phyloP scores from a whole-genome alignment of 1,284 basidiomycete species.

The Moesziomyces sp. region DNA sequence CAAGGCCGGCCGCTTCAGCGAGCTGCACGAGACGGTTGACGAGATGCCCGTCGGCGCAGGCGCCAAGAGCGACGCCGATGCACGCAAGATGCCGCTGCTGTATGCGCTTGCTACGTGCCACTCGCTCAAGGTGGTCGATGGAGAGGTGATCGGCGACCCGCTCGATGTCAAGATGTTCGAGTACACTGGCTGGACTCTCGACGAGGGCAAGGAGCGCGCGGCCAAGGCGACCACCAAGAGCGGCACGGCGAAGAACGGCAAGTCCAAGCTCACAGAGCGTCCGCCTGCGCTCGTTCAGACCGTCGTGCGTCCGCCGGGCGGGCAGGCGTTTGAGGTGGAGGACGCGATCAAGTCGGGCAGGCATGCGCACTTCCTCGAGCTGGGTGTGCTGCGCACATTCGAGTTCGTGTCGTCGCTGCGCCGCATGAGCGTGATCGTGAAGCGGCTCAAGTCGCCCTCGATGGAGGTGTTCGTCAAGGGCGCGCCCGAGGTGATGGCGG shows the following conservation, averaged over 20 bases:
- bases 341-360: slow-evolving; percentile 84
- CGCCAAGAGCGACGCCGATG: slow-evolving; percentile 69
- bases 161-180: slow-evolving; percentile 89
- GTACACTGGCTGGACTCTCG: slow-evolving; percentile 94
- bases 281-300: slow-evolving; percentile 94
- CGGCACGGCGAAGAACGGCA: slow-evolving; percentile 62
- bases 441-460: slow-evolving; percentile 87
- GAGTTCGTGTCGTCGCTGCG: slow-evolving; percentile 94
- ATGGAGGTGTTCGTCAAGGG: slow-evolving; percentile 99
- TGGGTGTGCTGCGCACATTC: slow-evolving; percentile 92
- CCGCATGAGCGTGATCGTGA: slow-evolving; percentile 97
- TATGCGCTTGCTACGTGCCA: slow-evolving; percentile 97
- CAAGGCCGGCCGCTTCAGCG: slow-evolving; percentile 79
- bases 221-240: slow-evolving; percentile 55
- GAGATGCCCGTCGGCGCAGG: slow-evolving; percentile 77
- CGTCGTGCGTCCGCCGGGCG: slow-evolving; percentile 93
- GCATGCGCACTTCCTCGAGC: slow-evolving; percentile 93
- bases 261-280: slow-evolving; percentile 72
- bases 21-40: slow-evolving; percentile 85
- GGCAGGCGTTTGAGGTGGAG: slow-evolving; percentile 86
- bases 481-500: slow-evolving; percentile 95
- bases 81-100: slow-evolving; percentile 81
- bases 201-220: slow-evolving; percentile 75
- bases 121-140: slow-evolving; percentile 90
- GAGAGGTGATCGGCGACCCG: slow-evolving; percentile 91